Evolutionary conservation across 2,329 filamentous ascomycete genomes (phyloP).

Genomic region (Aspergillus phoenicis): DNA sequence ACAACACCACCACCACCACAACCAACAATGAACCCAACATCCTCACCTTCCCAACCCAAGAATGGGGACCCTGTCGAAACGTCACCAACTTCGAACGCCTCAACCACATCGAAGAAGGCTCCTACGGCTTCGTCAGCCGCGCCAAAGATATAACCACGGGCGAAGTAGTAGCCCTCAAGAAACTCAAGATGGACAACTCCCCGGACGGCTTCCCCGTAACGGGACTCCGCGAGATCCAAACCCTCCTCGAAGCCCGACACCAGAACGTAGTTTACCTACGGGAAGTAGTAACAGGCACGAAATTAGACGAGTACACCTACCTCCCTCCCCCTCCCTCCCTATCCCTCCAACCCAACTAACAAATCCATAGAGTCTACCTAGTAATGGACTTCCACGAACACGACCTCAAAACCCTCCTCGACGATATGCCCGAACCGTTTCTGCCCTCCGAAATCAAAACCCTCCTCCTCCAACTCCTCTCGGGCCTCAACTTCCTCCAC

Average conservation of each 20-base stretch:
- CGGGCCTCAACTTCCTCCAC: slow-evolving; percentile 83
- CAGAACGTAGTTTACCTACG: slow-evolving; percentile 78
- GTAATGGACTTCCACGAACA: slow-evolving; percentile 98
- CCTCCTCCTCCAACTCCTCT: slow-evolving; percentile 77
- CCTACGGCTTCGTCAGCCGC: slow-evolving; percentile 91
- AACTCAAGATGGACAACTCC: slow-evolving; percentile 81
- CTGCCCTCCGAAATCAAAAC: slow-evolving; percentile 91
- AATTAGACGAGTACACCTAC: slow-evolving; percentile 57
- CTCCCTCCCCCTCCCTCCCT: slow-evolving; percentile 8
- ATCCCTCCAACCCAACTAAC: slow-evolving; percentile 16
- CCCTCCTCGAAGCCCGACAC: slow-evolving; percentile 77
- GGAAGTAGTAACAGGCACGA: slow-evolving; percentile 80
- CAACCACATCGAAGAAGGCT: slow-evolving; percentile 96
- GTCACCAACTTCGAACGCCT: slow-evolving; percentile 88
- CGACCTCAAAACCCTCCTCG: slow-evolving; percentile 88
- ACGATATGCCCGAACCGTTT: slow-evolving; percentile 93
- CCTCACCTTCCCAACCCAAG: slow-evolving; percentile 68
- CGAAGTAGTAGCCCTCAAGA: slow-evolving; percentile 86
- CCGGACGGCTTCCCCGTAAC: slow-evolving; percentile 89
- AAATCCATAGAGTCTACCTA: slow-evolving; percentile 70
- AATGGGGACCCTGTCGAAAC: slow-evolving; percentile 72
- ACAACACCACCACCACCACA: slow-evolving; percentile 42
- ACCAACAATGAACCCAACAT: slow-evolving; percentile 55
- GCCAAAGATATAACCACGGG: slow-evolving; percentile 74
- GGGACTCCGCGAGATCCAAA: slow-evolving; percentile 90